These are phyloP conservation scores for Anacardium occidentale DNA, from an alignment of 345 rosid genomes.

Conservation along the genomic window DNA sequence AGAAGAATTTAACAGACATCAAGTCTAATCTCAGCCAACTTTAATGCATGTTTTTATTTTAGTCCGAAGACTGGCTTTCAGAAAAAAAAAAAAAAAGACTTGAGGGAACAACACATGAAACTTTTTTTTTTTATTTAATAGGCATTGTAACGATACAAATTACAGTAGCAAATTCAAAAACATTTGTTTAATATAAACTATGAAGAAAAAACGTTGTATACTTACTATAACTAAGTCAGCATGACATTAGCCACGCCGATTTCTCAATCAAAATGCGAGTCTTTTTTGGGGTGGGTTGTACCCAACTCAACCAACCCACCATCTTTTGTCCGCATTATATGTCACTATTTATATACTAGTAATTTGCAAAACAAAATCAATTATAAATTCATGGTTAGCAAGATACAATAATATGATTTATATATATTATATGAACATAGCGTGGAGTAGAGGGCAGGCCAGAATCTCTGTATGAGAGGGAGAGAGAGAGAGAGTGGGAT, in stretches of 20 bases:
- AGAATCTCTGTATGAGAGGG: background rate
- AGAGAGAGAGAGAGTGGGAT: background rate
- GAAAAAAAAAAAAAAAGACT: no score
- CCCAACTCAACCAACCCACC: slow-evolving; percentile 1
- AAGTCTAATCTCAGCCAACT: no score
- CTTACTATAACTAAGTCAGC: background rate
- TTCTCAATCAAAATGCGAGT: background rate
- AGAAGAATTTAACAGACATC: no score
- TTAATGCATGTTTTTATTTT: no score
- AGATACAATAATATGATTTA: background rate
- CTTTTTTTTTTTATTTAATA: no score
- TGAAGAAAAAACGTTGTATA: background rate
- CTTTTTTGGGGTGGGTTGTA: background rate
- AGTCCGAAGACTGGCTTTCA: no score
- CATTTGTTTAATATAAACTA: no score
- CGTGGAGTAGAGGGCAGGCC: background rate
- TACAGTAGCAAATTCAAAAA: no score
- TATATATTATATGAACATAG: slow-evolving; percentile 4
- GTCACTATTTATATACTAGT: background rate
- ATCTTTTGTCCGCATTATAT: background rate
- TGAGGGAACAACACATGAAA: no score
- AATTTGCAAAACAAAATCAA: background rate
- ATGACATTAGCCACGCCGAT: background rate
- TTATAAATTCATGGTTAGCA: background rate
- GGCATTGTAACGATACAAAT: no score